Evolutionary conservation across 345 rosid species (phyloP).

Genomic region (Hibiscus tridactylites): DNA sequence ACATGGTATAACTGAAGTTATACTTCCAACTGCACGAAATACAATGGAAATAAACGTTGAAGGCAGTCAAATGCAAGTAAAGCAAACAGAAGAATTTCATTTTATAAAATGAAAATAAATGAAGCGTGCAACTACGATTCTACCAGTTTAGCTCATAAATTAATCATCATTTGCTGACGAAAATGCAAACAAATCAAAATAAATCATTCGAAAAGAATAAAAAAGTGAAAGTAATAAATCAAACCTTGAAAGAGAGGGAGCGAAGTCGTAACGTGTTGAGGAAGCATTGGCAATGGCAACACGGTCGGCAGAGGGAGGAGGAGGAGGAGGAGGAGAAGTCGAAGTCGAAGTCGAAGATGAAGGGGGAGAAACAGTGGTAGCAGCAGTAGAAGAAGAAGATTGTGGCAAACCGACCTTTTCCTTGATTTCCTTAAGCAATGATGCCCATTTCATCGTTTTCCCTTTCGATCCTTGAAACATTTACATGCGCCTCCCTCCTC

Average conservation of each 20-base stretch:
- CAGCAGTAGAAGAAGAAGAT: conserved; percentile 40
- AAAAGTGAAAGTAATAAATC: not conserved
- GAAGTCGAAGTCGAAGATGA: conserved; percentile 34
- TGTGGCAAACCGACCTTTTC: conserved; percentile 94
- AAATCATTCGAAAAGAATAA: not conserved
- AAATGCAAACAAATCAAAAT: conserved; percentile 7
- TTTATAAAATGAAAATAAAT: not conserved
- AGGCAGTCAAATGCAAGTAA: conserved; percentile 14
- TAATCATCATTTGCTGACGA: conserved; percentile 2
- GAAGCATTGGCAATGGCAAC: conserved; percentile 36
- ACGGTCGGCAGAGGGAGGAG: conserved; percentile 25
- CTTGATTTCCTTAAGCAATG: conserved; percentile 96
- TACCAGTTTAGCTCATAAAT: not conserved
- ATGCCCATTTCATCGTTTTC: conserved; percentile 92
- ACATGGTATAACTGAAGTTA: not conserved
- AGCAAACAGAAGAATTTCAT: not conserved
- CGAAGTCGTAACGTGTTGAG: conserved; percentile 29
- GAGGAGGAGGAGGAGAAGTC: conserved; percentile 28
- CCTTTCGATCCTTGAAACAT: conserved; percentile 32
- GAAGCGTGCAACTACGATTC: not conserved
- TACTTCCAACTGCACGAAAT: not conserved
- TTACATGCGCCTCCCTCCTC: conserved; percentile 13
- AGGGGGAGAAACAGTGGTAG: conserved; percentile 31
- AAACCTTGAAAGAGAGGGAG: conserved; percentile 64
- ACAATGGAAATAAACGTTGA: conserved; percentile 11